These are phyloP conservation scores for Plasmodium yoelii DNA, from an alignment of 169 alveolate genomes.

Conservation along the genomic window DNA sequence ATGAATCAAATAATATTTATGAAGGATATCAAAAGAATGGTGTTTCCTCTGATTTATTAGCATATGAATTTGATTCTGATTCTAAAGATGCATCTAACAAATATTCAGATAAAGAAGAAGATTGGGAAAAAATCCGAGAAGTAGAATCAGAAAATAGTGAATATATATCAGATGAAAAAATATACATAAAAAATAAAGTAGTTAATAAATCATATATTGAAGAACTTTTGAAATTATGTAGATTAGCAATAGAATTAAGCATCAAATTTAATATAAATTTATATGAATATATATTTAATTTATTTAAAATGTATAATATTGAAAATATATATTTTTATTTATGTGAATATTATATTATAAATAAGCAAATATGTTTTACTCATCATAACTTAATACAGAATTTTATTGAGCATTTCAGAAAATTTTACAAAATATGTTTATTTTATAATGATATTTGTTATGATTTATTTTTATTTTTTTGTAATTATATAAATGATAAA, in stretches of 20 bases:
- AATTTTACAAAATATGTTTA: conserved; percentile 25
- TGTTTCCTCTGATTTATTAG: too few species aligned
- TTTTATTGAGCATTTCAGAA: conserved; percentile 10
- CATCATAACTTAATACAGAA: conserved; percentile 19
- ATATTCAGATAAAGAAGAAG: neutral
- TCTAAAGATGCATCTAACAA: too few species aligned
- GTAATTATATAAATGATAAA: conserved; percentile 1
- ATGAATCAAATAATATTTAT: too few species aligned
- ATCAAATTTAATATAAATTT: conserved; percentile 24
- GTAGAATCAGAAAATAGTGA: neutral
- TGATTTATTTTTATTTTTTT: conserved; percentile 48
- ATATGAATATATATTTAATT: conserved; percentile 27
- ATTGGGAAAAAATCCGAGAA: neutral
- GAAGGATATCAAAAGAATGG: too few species aligned
- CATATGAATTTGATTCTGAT: too few species aligned
- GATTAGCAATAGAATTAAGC: conserved; percentile 30
- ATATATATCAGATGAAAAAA: neutral
- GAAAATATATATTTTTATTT: conserved; percentile 40
- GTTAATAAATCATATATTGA: conserved; percentile 1
- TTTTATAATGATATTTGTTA: conserved; percentile 37
- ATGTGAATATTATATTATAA: conserved; percentile 32
- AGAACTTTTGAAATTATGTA: conserved; percentile 28
- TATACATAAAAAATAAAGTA: conserved; percentile 4
- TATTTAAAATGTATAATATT: conserved; percentile 11
- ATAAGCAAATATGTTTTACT: conserved; percentile 26